Conservation (phyloP, 2,329 filamentous ascomycete genomes). For the Monilinia laxa region DNA sequence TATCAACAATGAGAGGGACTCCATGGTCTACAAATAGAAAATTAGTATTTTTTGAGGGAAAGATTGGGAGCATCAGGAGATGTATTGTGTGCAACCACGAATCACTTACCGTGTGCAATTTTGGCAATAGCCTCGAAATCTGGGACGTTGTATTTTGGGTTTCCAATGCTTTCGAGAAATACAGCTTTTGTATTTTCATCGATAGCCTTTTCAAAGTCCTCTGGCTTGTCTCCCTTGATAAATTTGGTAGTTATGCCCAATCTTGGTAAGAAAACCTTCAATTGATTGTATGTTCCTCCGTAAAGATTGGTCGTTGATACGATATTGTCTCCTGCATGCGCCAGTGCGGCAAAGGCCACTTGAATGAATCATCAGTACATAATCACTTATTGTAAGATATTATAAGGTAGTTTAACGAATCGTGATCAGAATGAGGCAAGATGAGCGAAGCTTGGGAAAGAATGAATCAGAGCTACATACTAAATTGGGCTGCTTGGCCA, state of each 20-base stretch:
- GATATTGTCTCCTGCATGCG: constrained; percentile 87
- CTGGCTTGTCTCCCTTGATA: constrained; percentile 73
- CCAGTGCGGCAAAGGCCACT: constrained; percentile 70
- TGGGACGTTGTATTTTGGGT: constrained; percentile 91
- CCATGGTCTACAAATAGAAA: constrained; percentile 43
- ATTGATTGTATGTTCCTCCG: constrained; percentile 94
- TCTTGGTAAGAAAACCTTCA: constrained; percentile 84
- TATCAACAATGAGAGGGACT: constrained; percentile 69
- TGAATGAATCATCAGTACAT: not conserved
- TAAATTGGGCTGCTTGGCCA: constrained; percentile 89
- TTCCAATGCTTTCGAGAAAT: constrained; percentile 84
- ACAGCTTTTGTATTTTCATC: constrained; percentile 92
- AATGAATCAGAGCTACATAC: constrained; percentile 10
- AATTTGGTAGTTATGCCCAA: constrained; percentile 87
- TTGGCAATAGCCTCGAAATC: constrained; percentile 85
- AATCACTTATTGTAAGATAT: not conserved
- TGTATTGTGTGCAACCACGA: not conserved
- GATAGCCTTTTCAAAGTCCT: constrained; percentile 76
- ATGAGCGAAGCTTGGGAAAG: not conserved
- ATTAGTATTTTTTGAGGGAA: not conserved
- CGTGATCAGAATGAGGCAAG: not conserved
- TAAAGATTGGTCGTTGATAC: constrained; percentile 88
- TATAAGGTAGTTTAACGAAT: not conserved
- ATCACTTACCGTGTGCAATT: constrained; percentile 61
- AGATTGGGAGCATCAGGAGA: not conserved